Evolutionary conservation across 306 rosid species (phyloP), one percentile per base, ranked within the genome.

Genomic region (Ormosia emarginata): DNA sequence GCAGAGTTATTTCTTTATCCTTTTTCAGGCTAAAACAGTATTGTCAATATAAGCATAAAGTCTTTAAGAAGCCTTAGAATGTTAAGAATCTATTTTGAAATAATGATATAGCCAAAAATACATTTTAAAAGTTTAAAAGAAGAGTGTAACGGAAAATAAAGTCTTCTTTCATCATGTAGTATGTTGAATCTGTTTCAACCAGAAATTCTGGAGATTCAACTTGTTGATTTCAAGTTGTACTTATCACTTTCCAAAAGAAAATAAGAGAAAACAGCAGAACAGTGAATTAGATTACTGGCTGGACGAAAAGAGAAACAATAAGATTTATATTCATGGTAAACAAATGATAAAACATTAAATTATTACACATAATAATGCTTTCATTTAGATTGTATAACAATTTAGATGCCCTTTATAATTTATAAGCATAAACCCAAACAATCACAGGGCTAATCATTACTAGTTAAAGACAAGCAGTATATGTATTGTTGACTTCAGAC

Each of bases 371-470:
- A 67, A 36, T 32, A 64, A 6, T 40, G 57, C 34, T 76, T 30
- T 79, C 58, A 6, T 67, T 74, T 79, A 65, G 57, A 72, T 41
- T 43, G 49, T 33, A 47, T 8, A 47, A 79, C 62, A 79, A 13
- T 41, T 10, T 12, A 74, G 32, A 46, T 50, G 61, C 63, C 67
- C 3, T 32, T 5, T 14, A 75, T 75, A 64, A 67, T 59, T 56
- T 52, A 75, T 33, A 75, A 58, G 73, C 58, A 84, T 43, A 71
- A 77, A 79, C 50, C 41, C 18, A 63, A 66, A 56, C 61, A 34
- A 56, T 56, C 72, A 29, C 17, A 73, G 30, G 55, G 29, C 62
- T 43, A 72, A 69, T 41, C 24, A 49, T 67, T 74, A 47, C 13
- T 57, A 11, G 62, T 8, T 49, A 32, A 72, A 14, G 63, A 69